These are phyloP conservation scores for Parasitella parasitica DNA, from an alignment of 371 early-diverging fungal species.

Conservation along the genomic window DNA sequence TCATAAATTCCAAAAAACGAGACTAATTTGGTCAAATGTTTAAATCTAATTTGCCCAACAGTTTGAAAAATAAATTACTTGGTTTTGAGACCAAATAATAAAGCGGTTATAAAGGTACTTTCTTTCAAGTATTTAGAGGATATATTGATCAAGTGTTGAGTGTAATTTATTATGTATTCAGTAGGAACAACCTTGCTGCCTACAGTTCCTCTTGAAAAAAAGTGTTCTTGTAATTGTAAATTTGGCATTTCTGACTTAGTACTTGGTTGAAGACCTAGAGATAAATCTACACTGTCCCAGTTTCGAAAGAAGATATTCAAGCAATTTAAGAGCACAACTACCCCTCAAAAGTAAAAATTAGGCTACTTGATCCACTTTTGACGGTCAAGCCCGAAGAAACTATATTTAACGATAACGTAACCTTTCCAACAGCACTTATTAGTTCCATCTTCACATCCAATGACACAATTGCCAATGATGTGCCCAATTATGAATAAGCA, in stretches of 20 bases:
- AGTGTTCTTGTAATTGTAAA: conserved; percentile 2
- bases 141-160: not conserved
- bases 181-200: conserved; percentile 5
- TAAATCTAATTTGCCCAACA: too few relatives aligned
- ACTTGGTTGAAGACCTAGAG: not conserved
- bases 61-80: conserved; percentile 1
- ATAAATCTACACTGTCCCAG: too few relatives aligned
- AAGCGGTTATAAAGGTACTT: not conserved
- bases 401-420: conserved; percentile 4
- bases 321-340: conserved; percentile 5
- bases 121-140: too few relatives aligned
- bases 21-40: too few relatives aligned
- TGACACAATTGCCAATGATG: conserved; percentile 1
- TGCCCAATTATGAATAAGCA: conserved; percentile 15
- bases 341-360: conserved; percentile 11
- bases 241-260: conserved; percentile 4
- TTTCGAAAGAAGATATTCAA: too few relatives aligned
- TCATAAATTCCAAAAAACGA: too few relatives aligned
- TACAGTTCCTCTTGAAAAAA: conserved; percentile 9
- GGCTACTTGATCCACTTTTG: conserved; percentile 15
- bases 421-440: conserved; percentile 15
- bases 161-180: not conserved
- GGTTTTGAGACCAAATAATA: not conserved
- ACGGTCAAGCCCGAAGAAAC: conserved; percentile 19
- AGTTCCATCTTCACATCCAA: conserved; percentile 20